Conservation (phyloP, 2,329 filamentous ascomycete species). For the Pseudogymnoascus pannorum region DNA sequence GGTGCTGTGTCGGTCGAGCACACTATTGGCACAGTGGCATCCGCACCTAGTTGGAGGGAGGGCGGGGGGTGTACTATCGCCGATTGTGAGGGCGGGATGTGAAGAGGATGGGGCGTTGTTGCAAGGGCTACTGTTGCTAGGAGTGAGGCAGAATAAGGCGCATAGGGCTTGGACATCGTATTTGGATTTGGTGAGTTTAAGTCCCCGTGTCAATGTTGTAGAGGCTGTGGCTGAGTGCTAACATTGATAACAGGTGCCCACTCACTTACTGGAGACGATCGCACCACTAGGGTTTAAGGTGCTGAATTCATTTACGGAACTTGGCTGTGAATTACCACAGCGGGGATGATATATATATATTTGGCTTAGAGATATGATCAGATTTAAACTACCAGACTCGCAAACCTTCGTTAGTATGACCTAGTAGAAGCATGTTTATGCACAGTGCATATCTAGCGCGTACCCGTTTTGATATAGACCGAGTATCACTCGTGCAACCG, state of each 20-base stretch:
- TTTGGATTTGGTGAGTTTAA: constrained; percentile 10
- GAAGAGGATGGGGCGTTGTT: constrained; percentile 57
- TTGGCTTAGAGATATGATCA: neutral
- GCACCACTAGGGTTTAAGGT: constrained; percentile 5
- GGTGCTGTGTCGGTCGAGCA: constrained; percentile 55
- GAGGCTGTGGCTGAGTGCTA: neutral
- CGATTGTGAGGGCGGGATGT: constrained; percentile 55
- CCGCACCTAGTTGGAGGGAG: constrained; percentile 38
- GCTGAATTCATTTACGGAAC: constrained; percentile 1
- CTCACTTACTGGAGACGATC: neutral
- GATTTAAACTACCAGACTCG: neutral
- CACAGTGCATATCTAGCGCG: neutral
- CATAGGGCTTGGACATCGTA: constrained; percentile 51
- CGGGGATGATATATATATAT: constrained; percentile 3
- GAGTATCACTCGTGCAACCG: no score
- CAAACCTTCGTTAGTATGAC: neutral
- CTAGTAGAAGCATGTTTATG: neutral
- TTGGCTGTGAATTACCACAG: neutral
- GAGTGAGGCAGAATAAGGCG: constrained; percentile 58
- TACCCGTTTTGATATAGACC: neutral
- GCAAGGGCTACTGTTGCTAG: constrained; percentile 57
- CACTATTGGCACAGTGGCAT: constrained; percentile 41
- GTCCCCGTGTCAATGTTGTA: neutral
- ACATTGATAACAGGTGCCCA: neutral
- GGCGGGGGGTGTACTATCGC: constrained; percentile 57